Percentiles rank a stretch among this genome's conserved stretches.
Evolutionary conservation across 2,329 filamentous ascomycete species (phyloP).

Genomic region (Fusarium hainanense): DNA sequence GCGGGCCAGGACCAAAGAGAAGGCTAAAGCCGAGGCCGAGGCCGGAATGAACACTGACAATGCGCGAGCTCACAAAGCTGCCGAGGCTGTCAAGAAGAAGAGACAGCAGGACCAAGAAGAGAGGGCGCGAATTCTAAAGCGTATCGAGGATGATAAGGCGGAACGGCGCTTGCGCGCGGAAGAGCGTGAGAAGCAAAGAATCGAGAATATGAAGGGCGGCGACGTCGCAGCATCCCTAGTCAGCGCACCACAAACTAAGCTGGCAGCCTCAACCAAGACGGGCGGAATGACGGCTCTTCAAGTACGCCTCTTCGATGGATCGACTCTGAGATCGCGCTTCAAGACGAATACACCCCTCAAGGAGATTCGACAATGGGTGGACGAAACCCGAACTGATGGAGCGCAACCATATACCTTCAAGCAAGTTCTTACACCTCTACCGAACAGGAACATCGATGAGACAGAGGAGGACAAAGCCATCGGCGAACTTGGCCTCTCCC

Average conservation of each 20-base stretch:
- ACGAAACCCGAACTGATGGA: constrained; percentile 67
- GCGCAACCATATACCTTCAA: constrained; percentile 82
- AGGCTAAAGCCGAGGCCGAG: constrained; percentile 57
- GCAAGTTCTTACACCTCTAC: constrained; percentile 81
- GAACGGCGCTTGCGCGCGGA: constrained; percentile 70
- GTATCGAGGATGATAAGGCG: constrained; percentile 80
- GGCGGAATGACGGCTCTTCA: constrained; percentile 68
- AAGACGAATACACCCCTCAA: constrained; percentile 70
- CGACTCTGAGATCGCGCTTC: constrained; percentile 80
- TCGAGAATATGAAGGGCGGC: constrained; percentile 45
- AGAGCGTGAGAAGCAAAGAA: constrained; percentile 58
- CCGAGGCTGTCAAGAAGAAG: constrained; percentile 68
- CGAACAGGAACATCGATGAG: constrained; percentile 78
- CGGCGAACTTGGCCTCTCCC: constrained; percentile 76
- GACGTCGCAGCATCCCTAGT: constrained; percentile 48
- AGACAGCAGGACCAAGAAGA: constrained; percentile 75
- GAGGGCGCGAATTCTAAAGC: constrained; percentile 75
- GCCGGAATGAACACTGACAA: constrained; percentile 48
- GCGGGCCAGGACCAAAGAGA: constrained; percentile 59
- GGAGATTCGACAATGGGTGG: constrained; percentile 82
- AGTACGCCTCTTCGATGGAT: constrained; percentile 85
- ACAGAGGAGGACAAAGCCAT: constrained; percentile 79
- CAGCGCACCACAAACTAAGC: constrained; percentile 49
- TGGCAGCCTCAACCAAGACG: constrained; percentile 44
- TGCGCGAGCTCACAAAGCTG: constrained; percentile 58